Evolutionary conservation across 768 basidiomycete genomes (phyloP), one percentile per base, ranked within the genome.

Genomic region (Heimioporus sp.): DNA sequence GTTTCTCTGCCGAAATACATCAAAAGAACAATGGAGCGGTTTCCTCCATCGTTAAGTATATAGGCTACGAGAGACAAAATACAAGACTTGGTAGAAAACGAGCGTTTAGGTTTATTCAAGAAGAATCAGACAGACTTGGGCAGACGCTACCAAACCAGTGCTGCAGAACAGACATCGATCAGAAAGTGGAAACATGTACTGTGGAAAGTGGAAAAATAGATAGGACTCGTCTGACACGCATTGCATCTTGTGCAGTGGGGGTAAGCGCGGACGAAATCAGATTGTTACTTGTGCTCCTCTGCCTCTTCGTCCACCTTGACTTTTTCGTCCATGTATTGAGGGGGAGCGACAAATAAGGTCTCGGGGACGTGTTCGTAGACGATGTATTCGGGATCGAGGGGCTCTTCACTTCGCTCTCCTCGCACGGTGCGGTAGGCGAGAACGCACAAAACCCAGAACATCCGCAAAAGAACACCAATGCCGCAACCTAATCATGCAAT

Each of bases 381-480:
- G 30, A 75, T 69, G 54, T 70, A 63, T 35, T 66, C 70, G 71
- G 57, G 65, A 31, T 72, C 66, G 51, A 79, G 74, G 39, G 72
- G 68, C 39, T 73, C 63, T 41, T 78, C 75, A 4, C 76, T 69
- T 43, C 71, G 70, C 10, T 71, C 69, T 46, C 78, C 80, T 15
- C 68, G 73, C 65, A 85, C 57, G 35, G 80, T 63, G 60, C 90
- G 87, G 60, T 76, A 80, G 32, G 76, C 61, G 55, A 92, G 70
- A 53, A 92, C 70, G 30, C 76, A 64, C 58, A 91, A 62, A 57
- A 92, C 89, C 78, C 80, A 92, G 65, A 90, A 61, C 85, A 92
- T 90, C 65, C 90, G 78, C 51, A 92, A 67, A 21, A 92, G 78
- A 40, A 91, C 90, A 49, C 90, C 90, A 47, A 91, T 80, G 46